Percentiles rank a stretch among this genome's conserved stretches.
Conservation (phyloP, 768 basidiomycete genomes). For the Cyclocybe aegerita region DNA sequence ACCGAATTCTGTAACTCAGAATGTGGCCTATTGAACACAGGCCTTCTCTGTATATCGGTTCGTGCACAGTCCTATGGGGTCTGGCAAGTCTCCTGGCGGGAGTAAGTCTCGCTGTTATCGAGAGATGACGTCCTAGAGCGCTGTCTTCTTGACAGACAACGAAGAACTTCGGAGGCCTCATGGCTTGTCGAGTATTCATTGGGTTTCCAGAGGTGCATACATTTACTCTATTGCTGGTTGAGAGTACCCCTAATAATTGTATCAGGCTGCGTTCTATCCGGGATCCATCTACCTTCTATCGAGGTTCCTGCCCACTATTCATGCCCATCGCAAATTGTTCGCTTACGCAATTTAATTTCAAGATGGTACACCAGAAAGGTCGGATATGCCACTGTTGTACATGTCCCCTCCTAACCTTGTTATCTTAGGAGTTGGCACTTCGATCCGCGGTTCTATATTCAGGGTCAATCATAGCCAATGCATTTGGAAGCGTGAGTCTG, state of each 20-base stretch:
- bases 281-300: constrained; percentile 44
- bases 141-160: constrained; percentile 37
- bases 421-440: constrained; percentile 53
- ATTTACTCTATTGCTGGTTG: not conserved
- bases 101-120: constrained; percentile 26
- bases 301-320: constrained; percentile 1
- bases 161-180: constrained; percentile 46
- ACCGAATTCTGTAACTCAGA: not conserved
- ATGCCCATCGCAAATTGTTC: not conserved
- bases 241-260: not conserved
- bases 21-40: constrained; percentile 23
- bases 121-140: not conserved
- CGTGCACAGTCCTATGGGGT: constrained; percentile 58
- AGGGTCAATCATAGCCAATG: constrained; percentile 59
- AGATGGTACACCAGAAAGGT: constrained; percentile 56
- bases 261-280: constrained; percentile 56
- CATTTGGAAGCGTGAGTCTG: constrained; percentile 55
- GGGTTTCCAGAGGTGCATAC: constrained; percentile 48
- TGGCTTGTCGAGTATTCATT: constrained; percentile 55
- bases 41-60: constrained; percentile 56
- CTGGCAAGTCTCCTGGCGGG: constrained; percentile 58
- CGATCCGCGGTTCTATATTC: constrained; percentile 57
- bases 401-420: constrained; percentile 4
- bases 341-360: not conserved
- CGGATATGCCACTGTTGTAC: not conserved